Evolutionary conservation across 2,329 filamentous ascomycete genomes (phyloP).

Genomic region (Paecilomyces fulvus): DNA sequence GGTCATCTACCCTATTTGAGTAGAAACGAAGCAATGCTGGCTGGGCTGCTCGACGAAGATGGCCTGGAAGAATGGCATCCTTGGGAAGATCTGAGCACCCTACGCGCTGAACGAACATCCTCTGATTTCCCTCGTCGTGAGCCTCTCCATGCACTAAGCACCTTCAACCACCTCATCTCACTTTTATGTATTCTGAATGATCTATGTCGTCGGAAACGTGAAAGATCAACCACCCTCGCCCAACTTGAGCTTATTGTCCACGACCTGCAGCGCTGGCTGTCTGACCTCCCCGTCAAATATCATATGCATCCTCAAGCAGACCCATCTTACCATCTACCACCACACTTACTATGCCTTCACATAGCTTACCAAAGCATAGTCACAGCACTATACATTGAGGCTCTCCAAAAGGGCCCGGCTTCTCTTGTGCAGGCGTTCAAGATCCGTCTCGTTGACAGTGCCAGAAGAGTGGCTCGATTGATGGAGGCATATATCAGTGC

Average conservation of each 20-base stretch:
- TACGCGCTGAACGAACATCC: slow-evolving; percentile 17
- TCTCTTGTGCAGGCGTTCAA: neutral
- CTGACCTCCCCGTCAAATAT: slow-evolving; percentile 21
- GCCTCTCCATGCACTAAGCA: slow-evolving; percentile 41
- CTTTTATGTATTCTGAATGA: slow-evolving; percentile 27
- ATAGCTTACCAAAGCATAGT: slow-evolving; percentile 25
- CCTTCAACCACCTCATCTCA: slow-evolving; percentile 43
- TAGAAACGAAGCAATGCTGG: slow-evolving; percentile 36
- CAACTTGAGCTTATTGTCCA: slow-evolving; percentile 22
- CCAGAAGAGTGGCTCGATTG: slow-evolving; percentile 26
- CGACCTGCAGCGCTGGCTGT: slow-evolving; percentile 24
- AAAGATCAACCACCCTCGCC: slow-evolving; percentile 12
- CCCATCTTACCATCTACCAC: slow-evolving; percentile 16
- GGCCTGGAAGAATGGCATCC: slow-evolving; percentile 66
- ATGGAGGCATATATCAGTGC: slow-evolving; percentile 30
- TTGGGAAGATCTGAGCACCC: slow-evolving; percentile 48
- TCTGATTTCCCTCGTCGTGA: slow-evolving; percentile 23
- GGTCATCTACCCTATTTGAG: neutral
- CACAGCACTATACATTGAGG: slow-evolving; percentile 15
- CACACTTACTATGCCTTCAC: slow-evolving; percentile 26
- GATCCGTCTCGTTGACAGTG: slow-evolving; percentile 17
- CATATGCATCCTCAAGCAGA: slow-evolving; percentile 20
- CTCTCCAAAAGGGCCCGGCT: slow-evolving; percentile 12
- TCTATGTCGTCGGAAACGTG: slow-evolving; percentile 19
- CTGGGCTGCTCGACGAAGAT: slow-evolving; percentile 51